Conservation (phyloP, 2,329 filamentous ascomycete genomes). For the Coniella vitis region DNA sequence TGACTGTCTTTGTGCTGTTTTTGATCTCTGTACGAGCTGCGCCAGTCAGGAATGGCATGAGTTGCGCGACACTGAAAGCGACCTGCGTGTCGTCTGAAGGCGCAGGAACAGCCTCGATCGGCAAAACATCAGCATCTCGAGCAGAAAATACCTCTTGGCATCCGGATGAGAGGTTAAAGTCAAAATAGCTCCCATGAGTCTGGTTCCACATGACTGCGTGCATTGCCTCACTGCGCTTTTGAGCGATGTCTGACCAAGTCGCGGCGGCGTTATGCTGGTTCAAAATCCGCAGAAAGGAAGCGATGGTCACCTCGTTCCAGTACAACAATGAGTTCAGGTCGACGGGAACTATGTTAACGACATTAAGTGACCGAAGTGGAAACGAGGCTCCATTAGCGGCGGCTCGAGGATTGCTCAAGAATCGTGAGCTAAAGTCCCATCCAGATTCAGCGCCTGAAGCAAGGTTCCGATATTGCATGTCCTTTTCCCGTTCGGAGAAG, state of each 20-base stretch:
- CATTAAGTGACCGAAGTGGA: slow-evolving; percentile 58
- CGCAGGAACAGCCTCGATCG: slow-evolving; percentile 35
- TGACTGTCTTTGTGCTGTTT: slow-evolving; percentile 51
- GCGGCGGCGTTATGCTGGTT: slow-evolving; percentile 40
- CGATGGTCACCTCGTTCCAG: slow-evolving; percentile 55
- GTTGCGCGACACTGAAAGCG: slow-evolving; percentile 51
- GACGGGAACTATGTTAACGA: slow-evolving; percentile 51
- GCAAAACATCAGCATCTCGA: slow-evolving; percentile 37
- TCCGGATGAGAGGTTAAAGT: slow-evolving; percentile 58
- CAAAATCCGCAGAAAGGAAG: slow-evolving; percentile 42
- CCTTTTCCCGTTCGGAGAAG: slow-evolving; percentile 37
- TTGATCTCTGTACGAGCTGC: slow-evolving; percentile 52
- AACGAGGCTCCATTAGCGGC: slow-evolving; percentile 56
- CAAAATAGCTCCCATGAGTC: slow-evolving; percentile 57
- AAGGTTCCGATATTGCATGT: slow-evolving; percentile 52
- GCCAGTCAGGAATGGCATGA: slow-evolving; percentile 65
- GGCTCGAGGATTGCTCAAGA: slow-evolving; percentile 50
- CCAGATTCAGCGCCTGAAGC: slow-evolving; percentile 61
- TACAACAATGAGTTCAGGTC: slow-evolving; percentile 65
- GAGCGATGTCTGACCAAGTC: slow-evolving; percentile 43
- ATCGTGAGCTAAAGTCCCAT: slow-evolving; percentile 57
- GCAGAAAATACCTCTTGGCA: slow-evolving; percentile 49
- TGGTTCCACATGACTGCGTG: slow-evolving; percentile 58
- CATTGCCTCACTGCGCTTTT: slow-evolving; percentile 54
- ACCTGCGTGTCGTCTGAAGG: slow-evolving; percentile 47